phyloP scores from a whole-genome alignment of 2,329 filamentous ascomycete species.

The Cladobotryum protrusum region DNA sequence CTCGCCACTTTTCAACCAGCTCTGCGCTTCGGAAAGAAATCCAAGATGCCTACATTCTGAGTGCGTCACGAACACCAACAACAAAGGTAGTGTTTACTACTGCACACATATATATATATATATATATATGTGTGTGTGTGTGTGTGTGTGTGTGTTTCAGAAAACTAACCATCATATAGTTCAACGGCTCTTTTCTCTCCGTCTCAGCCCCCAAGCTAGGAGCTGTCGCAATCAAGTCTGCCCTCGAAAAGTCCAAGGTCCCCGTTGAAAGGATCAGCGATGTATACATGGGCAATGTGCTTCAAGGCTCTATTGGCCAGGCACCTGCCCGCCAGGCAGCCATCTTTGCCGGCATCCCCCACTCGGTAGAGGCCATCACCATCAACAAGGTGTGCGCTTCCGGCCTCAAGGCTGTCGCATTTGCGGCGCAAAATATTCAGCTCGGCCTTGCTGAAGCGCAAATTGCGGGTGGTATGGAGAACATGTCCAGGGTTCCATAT shows the following conservation, averaged over 20 bases:
- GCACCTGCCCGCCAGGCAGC: constrained; percentile 85
- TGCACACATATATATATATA: neutral
- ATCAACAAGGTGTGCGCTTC: constrained; percentile 99
- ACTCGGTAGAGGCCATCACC: constrained; percentile 79
- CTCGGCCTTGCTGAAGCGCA: constrained; percentile 83
- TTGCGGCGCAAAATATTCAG: constrained; percentile 92
- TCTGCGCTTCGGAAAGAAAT: constrained; percentile 56
- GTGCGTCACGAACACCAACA: constrained; percentile 82
- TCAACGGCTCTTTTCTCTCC: constrained; percentile 84
- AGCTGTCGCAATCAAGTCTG: constrained; percentile 85
- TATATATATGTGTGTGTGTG: too few relatives aligned
- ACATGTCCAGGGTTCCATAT: constrained; percentile 91
- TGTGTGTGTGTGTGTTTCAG: too few relatives aligned
- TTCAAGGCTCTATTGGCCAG: constrained; percentile 79
- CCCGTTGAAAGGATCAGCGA: constrained; percentile 76
- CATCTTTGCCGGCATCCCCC: constrained; percentile 78
- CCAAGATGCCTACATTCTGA: constrained; percentile 89
- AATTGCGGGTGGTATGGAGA: constrained; percentile 95
- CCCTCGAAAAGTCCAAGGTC: constrained; percentile 77
- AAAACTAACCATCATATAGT: constrained; percentile 44
- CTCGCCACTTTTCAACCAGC: constrained; percentile 42
- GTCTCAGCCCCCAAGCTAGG: constrained; percentile 84
- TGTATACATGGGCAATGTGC: constrained; percentile 96
- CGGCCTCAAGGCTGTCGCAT: constrained; percentile 82
- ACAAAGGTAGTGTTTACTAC: constrained; percentile 57